A percentile compares a stretch with the other conserved stretches of the same genome.
phyloP scores from a whole-genome alignment of 345 rosid genomes.

The Brassica napus region DNA sequence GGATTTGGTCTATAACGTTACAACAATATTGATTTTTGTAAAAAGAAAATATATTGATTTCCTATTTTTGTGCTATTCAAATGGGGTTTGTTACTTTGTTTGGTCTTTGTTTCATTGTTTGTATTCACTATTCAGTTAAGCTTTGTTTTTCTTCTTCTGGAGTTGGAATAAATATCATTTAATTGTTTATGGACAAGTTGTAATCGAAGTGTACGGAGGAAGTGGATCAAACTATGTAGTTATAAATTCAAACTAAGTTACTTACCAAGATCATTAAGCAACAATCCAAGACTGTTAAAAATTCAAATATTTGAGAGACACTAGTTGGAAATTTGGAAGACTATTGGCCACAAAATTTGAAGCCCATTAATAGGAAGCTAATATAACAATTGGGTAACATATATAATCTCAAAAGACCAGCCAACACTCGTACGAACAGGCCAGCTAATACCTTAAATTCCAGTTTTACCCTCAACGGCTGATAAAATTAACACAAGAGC shows the following conservation, averaged over 20 bases:
- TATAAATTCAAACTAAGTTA: not conserved
- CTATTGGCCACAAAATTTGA: not conserved
- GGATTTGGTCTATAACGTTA: not conserved
- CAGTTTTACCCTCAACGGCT: not conserved
- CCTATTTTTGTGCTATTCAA: not conserved
- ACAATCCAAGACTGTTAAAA: not conserved
- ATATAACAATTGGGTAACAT: not conserved
- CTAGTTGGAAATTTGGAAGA: no score
- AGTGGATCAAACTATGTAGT: not conserved
- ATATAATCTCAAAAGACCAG: no score
- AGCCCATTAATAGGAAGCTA: not conserved
- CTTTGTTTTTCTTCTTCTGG: not conserved
- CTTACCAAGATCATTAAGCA: not conserved
- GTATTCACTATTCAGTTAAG: no score
- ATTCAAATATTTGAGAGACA: no score
- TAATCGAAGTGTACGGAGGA: not conserved
- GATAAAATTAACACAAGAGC: not conserved
- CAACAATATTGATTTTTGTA: not conserved
- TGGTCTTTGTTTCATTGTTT: not conserved
- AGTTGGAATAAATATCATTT: not conserved
- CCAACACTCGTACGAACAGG: not conserved
- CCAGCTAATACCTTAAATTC: not conserved
- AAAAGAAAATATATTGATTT: not conserved
- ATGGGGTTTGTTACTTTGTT: not conserved
- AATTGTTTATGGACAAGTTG: not conserved